phyloP scores from a whole-genome alignment of 192 early-diverging fungal species.

The Pilaira anomala region DNA sequence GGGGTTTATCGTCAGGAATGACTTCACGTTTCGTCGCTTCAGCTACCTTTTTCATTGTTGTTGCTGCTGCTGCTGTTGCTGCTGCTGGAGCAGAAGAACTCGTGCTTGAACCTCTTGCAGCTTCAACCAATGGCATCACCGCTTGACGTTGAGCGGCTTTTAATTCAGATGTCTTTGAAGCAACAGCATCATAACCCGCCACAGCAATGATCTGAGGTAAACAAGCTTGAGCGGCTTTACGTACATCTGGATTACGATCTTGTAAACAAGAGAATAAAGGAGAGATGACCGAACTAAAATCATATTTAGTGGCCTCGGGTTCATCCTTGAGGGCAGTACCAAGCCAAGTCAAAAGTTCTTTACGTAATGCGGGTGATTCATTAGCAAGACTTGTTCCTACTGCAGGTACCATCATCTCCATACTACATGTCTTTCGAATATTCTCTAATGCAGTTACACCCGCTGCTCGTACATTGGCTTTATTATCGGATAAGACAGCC shows the following conservation, averaged over 20 bases:
- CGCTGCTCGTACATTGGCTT: slow-evolving; percentile 77
- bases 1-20: neutral
- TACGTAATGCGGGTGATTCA: slow-evolving; percentile 84
- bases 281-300: slow-evolving; percentile 40
- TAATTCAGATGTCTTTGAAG: slow-evolving; percentile 70
- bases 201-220: slow-evolving; percentile 63
- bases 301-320: neutral
- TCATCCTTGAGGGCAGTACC: slow-evolving; percentile 56
- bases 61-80: neutral
- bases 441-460: slow-evolving; percentile 73
- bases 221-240: slow-evolving; percentile 76
- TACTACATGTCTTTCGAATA: slow-evolving; percentile 60
- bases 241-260: slow-evolving; percentile 86
- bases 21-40: neutral
- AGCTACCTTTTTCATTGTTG: slow-evolving; percentile 4
- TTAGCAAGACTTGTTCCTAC: slow-evolving; percentile 63
- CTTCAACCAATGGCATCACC: slow-evolving; percentile 75
- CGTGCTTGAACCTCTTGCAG: slow-evolving; percentile 40
- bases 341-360: slow-evolving; percentile 85
- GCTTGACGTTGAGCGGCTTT: slow-evolving; percentile 71
- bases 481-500: slow-evolving; percentile 83
- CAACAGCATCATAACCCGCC: slow-evolving; percentile 70
- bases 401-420: slow-evolving; percentile 70
- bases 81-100: slow-evolving; percentile 28
- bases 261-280: slow-evolving; percentile 79